Percentiles rank a stretch among this genome's conserved stretches.
phyloP scores from a whole-genome alignment of 2,329 filamentous ascomycete genomes.

The Gaeumannomyces tritici region DNA sequence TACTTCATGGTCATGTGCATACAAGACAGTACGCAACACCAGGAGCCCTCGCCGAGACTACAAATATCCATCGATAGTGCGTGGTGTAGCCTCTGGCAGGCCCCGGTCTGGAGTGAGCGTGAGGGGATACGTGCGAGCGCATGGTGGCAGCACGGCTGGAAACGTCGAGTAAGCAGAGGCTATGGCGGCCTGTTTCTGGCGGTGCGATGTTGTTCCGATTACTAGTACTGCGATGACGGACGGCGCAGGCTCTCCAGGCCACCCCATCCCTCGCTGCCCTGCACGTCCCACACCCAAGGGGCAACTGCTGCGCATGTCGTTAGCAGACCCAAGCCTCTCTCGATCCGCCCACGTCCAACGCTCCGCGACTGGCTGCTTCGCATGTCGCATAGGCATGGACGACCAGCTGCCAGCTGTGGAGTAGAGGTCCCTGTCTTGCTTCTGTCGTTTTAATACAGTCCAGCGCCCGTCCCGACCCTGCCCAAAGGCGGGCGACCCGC shows the following conservation, averaged over 20 bases:
- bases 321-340: not conserved
- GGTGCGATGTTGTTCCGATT: not conserved
- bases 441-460: not conserved
- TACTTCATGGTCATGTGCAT: no score
- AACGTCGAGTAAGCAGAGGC: not conserved
- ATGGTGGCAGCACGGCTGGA: not conserved
- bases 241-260: no score
- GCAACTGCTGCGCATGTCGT: conserved; percentile 18
- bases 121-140: not conserved
- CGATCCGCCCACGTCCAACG: not conserved
- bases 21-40: not conserved
- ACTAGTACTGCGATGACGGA: not conserved
- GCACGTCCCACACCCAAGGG: not conserved
- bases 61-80: not conserved
- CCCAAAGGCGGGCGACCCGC: not conserved
- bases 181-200: not conserved
- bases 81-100: not conserved
- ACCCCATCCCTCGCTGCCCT: not conserved
- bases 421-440: no score
- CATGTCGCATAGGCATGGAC: not conserved
- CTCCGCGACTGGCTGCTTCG: not conserved
- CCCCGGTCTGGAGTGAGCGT: not conserved
- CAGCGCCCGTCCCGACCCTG: not conserved
- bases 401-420: no score
- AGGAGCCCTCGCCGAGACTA: not conserved